These are phyloP conservation scores for Moringa oleifera DNA, from an alignment of 345 rosid species.

Conservation along the genomic window DNA sequence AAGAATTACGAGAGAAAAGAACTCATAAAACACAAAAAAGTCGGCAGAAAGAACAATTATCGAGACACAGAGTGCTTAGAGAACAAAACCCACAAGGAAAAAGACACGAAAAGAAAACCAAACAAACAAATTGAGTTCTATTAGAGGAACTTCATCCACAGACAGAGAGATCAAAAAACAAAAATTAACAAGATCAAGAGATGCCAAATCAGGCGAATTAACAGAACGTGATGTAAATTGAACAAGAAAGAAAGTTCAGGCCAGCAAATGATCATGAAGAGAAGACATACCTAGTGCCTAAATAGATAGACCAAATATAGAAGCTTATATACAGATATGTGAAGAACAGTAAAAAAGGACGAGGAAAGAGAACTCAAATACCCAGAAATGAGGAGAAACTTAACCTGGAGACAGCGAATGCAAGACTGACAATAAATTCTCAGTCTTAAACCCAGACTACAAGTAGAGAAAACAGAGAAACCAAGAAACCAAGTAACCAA, in stretches of 20 bases:
- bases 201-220: neutral
- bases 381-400: conserved; percentile 15
- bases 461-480: conserved; percentile 2
- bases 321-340: neutral
- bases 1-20: neutral
- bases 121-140: neutral
- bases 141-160: neutral
- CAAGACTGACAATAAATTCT: conserved; percentile 9
- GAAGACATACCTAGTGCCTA: too few species aligned
- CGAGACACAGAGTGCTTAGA: too few species aligned
- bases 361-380: neutral
- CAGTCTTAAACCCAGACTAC: conserved; percentile 14
- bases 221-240: neutral
- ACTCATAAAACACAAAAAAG: neutral
- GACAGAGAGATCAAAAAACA: conserved; percentile 2
- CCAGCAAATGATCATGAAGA: too few species aligned
- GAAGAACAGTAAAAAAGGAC: neutral
- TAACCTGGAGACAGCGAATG: conserved; percentile 13
- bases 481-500: neutral
- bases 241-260: neutral
- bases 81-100: neutral
- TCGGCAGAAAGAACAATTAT: neutral
- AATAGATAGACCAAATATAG: too few species aligned
- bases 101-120: neutral
- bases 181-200: neutral